Conservation (phyloP, 345 rosid genomes). For the Geranium rotundifolium region DNA sequence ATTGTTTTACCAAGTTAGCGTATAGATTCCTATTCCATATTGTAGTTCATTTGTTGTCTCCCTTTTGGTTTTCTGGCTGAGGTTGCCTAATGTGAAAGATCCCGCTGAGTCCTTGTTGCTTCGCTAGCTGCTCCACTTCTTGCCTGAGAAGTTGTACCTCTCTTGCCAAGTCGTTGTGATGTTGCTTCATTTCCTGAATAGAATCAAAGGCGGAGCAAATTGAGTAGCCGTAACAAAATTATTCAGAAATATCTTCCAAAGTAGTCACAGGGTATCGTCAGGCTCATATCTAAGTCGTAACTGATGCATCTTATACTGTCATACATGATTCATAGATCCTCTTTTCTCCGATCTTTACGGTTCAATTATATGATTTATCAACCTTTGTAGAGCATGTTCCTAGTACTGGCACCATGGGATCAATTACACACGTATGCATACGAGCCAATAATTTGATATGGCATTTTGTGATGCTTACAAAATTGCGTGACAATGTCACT, state of each 20-base stretch:
- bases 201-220: not conserved
- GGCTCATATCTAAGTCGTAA: too few relatives aligned
- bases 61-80: constrained; percentile 15
- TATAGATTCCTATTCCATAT: too few relatives aligned
- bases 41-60: constrained; percentile 9
- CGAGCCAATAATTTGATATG: not conserved
- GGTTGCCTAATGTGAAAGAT: constrained; percentile 38
- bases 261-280: not conserved
- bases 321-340: not conserved
- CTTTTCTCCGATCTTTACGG: not conserved
- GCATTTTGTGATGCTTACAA: not conserved
- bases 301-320: too few relatives aligned
- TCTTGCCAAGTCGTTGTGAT: constrained; percentile 49
- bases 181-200: constrained; percentile 41
- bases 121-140: constrained; percentile 74
- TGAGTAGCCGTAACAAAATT: too few relatives aligned
- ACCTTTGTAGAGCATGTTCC: not conserved
- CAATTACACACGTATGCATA: too few relatives aligned
- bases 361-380: not conserved
- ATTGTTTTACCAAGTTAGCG: not conserved
- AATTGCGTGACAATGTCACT: not conserved
- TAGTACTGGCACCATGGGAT: too few relatives aligned
- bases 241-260: not conserved
- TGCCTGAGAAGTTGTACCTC: constrained; percentile 45
- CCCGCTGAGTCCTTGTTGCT: constrained; percentile 51